Evolutionary conservation across 768 basidiomycete species (phyloP), one percentile per base, ranked within the genome.

Genomic region (Tylopilus plumbeoviolaceoides): DNA sequence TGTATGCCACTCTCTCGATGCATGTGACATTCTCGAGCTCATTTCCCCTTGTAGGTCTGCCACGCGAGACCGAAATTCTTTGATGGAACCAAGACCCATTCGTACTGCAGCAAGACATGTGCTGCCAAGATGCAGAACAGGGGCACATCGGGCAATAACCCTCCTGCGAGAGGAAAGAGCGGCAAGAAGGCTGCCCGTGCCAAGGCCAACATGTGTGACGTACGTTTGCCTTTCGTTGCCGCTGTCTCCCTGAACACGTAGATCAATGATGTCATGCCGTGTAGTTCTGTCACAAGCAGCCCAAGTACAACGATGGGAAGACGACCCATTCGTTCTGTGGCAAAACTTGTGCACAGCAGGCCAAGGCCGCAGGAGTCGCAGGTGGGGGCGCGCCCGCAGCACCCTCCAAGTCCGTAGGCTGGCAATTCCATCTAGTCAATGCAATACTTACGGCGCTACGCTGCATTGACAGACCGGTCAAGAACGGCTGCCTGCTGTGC

Each of bases 301-400:
- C 84, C 38, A 85, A 83, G 59, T 77, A 79, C 57, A 73, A 71
- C 18, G 84, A 85, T 59, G 80, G 81, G 15, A 76, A 73, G 9
- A 77, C 75, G 47, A 78, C 75, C 2, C 84, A 85, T 66, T 76
- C 81, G 14, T 87, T 76, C 63, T 86, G 84, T 59, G 70, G 82
- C 61, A 85, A 81, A 60, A 75, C 80, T 10, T 86, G 84, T 59
- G 82, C 83, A 4, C 75, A 75, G 59, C 77, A 72, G 47, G 74
- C 78, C 5, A 68, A 62, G 58, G 67, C 66, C 40, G 49, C 60
- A 38, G 67, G 65, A 49, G 63, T 57, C 12, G 30, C 45, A 47
- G 61, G 68, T 36, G 66, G 67, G 52, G 58, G 60, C 51, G 55
- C 64, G 15, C 42, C 53, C 25, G 31, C 44, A 41, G 53, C 65